Base-by-base conservation (phyloP, 2,329 filamentous ascomycete genomes). In the Alternaria ethzedia region DNA sequence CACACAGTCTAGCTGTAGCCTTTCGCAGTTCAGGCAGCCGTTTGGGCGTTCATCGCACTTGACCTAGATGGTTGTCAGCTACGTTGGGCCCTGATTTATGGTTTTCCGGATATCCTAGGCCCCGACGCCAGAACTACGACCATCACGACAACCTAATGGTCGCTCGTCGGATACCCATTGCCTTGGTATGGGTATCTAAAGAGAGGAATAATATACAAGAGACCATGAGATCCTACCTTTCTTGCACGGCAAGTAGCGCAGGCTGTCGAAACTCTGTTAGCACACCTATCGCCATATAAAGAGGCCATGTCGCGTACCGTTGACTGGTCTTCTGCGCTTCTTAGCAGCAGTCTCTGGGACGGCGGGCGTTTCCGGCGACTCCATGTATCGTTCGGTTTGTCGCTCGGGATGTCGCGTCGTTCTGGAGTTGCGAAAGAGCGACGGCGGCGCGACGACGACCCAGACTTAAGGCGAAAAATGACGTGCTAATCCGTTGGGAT, bases 21-120 rank as follows among this genome's bases (percentile, higher is more conserved):
- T 61, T 45, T 76, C 74, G 60, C 75, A 77, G 32, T 77, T 77
- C 13, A 75, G 68, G 51, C 75, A 77, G 44, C 73, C 73, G 41
- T 74, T 72, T 30, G 72, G 67, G 10, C 75, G 74, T 54, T 76
- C 75, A 60, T 77, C 75, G 59, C 75, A 77, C 58, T 77, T 77
- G 30, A 77, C 75, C 74, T 76, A 21, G 46, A 23, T 30, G 17
- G 11, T 9, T 30, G 61, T 71, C 47, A 70, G 63, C 28, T 43
- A 26, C 30, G 21, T 54, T 28, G 4, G 28, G 21, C 32, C 23
- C 23, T 50, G 50, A 46, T 47, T n/a, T 30, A 23, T 17, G 23
- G 45, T 11, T 20, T 50, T 41, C 12, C 25, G 21, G 44, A 46
- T 54, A 10, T 28, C 30, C 15, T 15, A 21, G 60, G 26, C 45